These are phyloP conservation scores for Fusarium sp. DNA, from an alignment of 2,329 filamentous ascomycete species.

Conservation along the genomic window DNA sequence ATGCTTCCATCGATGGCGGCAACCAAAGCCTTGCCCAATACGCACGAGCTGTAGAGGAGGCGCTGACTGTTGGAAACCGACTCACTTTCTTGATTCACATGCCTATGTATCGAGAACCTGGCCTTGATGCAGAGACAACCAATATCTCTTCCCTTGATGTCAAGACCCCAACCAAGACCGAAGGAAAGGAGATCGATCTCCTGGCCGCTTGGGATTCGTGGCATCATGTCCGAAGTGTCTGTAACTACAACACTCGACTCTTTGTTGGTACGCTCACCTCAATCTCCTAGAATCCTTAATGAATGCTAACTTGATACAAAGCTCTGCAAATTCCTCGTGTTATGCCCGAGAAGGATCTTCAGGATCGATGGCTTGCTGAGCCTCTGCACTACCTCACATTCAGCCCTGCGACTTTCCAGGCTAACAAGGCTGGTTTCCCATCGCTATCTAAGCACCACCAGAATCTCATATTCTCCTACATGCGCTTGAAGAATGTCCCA, in stretches of 20 bases:
- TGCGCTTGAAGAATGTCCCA: conserved; percentile 71
- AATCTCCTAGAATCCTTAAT: not conserved
- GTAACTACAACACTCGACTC: conserved; percentile 84
- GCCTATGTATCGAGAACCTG: conserved; percentile 82
- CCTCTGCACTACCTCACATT: conserved; percentile 72
- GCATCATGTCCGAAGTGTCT: conserved; percentile 86
- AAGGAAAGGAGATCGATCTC: conserved; percentile 67
- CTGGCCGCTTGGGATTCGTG: conserved; percentile 93
- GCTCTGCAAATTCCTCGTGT: conserved; percentile 67
- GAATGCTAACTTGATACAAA: conserved; percentile 41
- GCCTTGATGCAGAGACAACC: conserved; percentile 62
- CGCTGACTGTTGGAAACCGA: conserved; percentile 77
- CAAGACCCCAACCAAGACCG: conserved; percentile 46
- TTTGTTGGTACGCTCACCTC: conserved; percentile 76
- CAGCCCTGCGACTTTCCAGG: conserved; percentile 63
- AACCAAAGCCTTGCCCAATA: conserved; percentile 75
- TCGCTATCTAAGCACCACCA: conserved; percentile 71
- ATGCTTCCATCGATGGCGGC: conserved; percentile 63
- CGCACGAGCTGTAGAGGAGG: conserved; percentile 84
- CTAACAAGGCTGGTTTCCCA: conserved; percentile 70
- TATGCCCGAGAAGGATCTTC: conserved; percentile 68
- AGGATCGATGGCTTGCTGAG: conserved; percentile 76
- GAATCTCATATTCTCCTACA: conserved; percentile 68
- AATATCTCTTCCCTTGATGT: conserved; percentile 59
- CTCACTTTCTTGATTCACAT: conserved; percentile 84